Evolutionary conservation across 163 green algal genomes (phyloP).

Genomic region (Prototheca wickerhamii): DNA sequence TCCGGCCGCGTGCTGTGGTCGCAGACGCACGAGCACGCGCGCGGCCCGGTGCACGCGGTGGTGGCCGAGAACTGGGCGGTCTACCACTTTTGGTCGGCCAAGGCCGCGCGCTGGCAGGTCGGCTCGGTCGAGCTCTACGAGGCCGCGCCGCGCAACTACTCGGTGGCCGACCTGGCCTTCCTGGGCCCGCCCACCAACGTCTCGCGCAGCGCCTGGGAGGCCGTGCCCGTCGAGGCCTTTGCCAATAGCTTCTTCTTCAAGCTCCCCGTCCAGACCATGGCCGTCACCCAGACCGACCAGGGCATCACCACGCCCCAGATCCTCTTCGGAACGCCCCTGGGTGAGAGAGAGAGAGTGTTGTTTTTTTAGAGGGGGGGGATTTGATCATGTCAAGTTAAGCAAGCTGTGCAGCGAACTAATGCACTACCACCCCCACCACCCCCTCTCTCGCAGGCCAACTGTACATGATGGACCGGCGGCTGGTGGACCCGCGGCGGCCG

Average conservation of each 20-base stretch:
- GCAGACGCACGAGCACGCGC: slow-evolving; percentile 48
- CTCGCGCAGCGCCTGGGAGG: slow-evolving; percentile 31
- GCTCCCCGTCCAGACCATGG: slow-evolving; percentile 43
- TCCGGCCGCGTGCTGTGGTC: slow-evolving; percentile 68
- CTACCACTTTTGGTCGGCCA: slow-evolving; percentile 70
- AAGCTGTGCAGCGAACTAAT: no score
- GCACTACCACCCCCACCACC: neutral
- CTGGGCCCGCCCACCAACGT: slow-evolving; percentile 12
- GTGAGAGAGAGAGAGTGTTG: neutral
- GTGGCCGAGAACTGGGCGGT: slow-evolving; percentile 78
- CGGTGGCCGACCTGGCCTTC: slow-evolving; percentile 41
- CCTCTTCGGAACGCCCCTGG: slow-evolving; percentile 64
- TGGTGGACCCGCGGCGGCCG: slow-evolving; percentile 80
- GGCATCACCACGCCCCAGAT: slow-evolving; percentile 84
- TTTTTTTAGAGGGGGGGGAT: neutral
- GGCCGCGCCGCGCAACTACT: slow-evolving; percentile 32
- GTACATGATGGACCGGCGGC: slow-evolving; percentile 76
- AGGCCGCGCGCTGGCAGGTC: slow-evolving; percentile 45
- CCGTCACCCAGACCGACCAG: slow-evolving; percentile 53
- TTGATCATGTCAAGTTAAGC: no score
- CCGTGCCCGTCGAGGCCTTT: slow-evolving; percentile 41
- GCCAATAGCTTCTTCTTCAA: slow-evolving; percentile 48
- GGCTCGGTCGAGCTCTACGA: slow-evolving; percentile 67
- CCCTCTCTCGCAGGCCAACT: slow-evolving; percentile 47
- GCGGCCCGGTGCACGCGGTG: slow-evolving; percentile 66